phyloP scores from a whole-genome alignment of 1,139 yeast species.

The Diutina neorugosa region DNA sequence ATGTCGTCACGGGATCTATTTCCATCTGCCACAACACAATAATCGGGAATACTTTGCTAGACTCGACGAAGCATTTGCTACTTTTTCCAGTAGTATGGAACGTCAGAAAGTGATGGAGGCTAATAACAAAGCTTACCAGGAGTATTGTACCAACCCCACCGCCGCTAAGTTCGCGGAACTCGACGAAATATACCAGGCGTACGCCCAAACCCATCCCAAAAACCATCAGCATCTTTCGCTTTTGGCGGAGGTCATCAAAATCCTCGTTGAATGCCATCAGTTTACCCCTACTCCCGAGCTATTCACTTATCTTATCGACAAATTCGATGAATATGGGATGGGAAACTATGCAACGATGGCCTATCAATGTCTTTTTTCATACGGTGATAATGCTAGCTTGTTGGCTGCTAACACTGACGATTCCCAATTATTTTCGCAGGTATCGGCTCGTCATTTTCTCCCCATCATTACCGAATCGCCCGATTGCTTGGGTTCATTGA shows the following conservation, averaged over 20 bases:
- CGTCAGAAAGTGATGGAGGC: background rate
- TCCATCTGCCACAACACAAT: constrained; percentile 5
- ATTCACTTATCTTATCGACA: background rate
- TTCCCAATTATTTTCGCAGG: constrained; percentile 7
- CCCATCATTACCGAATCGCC: constrained; percentile 18
- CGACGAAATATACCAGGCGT: background rate
- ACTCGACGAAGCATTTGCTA: constrained; percentile 11
- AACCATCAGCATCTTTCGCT: background rate
- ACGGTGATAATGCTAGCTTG: background rate
- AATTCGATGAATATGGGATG: background rate
- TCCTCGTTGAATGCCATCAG: background rate
- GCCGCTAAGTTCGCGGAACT: constrained; percentile 12
- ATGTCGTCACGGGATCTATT: background rate
- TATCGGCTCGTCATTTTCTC: constrained; percentile 12
- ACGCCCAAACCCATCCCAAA: background rate
- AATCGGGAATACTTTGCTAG: constrained; percentile 13
- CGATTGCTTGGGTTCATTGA: constrained; percentile 15
- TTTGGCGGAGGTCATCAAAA: background rate
- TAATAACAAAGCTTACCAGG: background rate
- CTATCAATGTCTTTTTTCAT: background rate
- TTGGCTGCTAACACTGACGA: constrained; percentile 13
- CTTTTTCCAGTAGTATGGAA: constrained; percentile 6
- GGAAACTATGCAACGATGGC: background rate
- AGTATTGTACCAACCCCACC: constrained; percentile 7
- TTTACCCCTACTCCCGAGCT: background rate